Base-by-base conservation (phyloP, 108 stramenopile genomes). In the Nannochloropsis salina region DNA sequence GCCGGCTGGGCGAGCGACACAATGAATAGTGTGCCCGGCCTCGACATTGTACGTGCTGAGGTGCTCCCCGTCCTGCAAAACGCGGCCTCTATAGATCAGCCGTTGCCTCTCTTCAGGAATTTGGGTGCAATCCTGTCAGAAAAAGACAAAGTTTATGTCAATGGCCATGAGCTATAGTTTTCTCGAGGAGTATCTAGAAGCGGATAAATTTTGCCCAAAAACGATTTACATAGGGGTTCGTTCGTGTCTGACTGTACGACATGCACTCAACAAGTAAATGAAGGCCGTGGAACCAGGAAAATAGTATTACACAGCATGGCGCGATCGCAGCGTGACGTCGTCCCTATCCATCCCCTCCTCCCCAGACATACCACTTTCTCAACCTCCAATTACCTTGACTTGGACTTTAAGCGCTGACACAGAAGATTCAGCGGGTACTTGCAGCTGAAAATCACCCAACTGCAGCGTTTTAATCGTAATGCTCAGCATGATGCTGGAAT, bases 81-180 rank as follows among this genome's bases (percentile, higher is more conserved):
- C 91, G 83, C 89, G 90, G 18, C 91, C 91, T 11, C 91, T 84
- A 61, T 90, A 91, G 85, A 91, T 91, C 41, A 91, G 87, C 12
- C 91, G 87, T 80, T 91, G 91, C 22, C 91, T 88, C 11, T 84
- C 47, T 83, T 88, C 83, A 44, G 20, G 31, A 42, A 85, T 74
- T 74, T 74, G 61, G 61, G 61, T 74, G 15, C n/a, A n/a, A 2
- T 74, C 61, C 61, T 74, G 61, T 74, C 20, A 31, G 31, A 1
- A 31, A 31, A 31, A 31, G 31, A 31, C 31, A 31, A 31, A 31
- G 31, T 0, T 31, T 31, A 1, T 31, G 31, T 31, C 31, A 31
- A 31, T 31, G 31, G 31, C 31, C 31, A 31, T 31, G 31, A 31
- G 31, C 31, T 31, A 31, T 1, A 31, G 31, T 31, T 31, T 31